Evolutionary conservation across 2,329 filamentous ascomycete species (phyloP).

Genomic region (Truncatella angustata): DNA sequence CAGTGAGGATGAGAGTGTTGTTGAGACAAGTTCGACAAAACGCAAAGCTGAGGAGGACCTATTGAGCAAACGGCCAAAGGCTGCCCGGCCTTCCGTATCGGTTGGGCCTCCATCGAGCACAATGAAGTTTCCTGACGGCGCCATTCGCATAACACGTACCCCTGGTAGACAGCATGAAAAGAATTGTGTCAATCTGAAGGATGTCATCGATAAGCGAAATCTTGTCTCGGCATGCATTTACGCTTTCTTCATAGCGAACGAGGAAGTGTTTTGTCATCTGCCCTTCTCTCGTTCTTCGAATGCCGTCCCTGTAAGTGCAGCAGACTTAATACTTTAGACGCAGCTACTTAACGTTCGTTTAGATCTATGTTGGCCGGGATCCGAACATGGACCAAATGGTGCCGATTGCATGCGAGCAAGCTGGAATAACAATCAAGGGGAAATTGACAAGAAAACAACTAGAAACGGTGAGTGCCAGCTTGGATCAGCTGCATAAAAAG

Average conservation of each 20-base stretch:
- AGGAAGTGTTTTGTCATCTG: slow-evolving; percentile 18
- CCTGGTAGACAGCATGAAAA: slow-evolving; percentile 17
- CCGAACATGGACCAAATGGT: background rate
- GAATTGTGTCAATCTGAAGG: slow-evolving; percentile 21
- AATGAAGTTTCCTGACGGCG: slow-evolving; percentile 21
- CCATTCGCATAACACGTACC: slow-evolving; percentile 24
- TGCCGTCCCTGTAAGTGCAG: slow-evolving; percentile 15
- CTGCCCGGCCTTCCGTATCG: background rate
- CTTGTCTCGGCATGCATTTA: slow-evolving; percentile 23
- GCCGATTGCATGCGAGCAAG: slow-evolving; percentile 7
- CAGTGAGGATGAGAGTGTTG: background rate
- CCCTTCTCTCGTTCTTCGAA: slow-evolving; percentile 15
- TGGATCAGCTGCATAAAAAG: slow-evolving; percentile 14
- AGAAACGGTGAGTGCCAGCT: background rate
- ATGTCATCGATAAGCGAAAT: slow-evolving; percentile 19
- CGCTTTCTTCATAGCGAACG: slow-evolving; percentile 21
- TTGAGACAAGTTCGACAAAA: background rate
- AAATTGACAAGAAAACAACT: slow-evolving; percentile 11
- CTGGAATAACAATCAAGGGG: slow-evolving; percentile 13
- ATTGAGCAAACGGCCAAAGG: background rate
- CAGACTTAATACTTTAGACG: background rate
- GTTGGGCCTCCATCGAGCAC: background rate
- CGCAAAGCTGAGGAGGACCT: background rate
- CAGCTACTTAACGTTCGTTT: background rate
- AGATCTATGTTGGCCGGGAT: slow-evolving; percentile 1